Base-by-base conservation (phyloP, 306 rosid genomes). In the Alnus rubra region DNA sequence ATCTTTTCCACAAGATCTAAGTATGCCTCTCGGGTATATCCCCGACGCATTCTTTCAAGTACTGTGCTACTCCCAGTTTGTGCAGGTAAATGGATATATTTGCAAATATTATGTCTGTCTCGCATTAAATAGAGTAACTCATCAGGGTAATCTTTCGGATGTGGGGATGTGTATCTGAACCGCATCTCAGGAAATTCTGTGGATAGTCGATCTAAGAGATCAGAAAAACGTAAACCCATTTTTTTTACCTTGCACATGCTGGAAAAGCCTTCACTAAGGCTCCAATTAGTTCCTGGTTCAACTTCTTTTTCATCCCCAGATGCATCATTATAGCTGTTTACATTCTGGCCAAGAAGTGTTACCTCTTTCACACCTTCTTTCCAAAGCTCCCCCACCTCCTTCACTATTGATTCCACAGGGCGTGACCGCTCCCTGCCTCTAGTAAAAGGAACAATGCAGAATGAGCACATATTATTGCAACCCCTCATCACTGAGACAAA, bases 401-500 rank as follows among this genome's bases (percentile, higher is more conserved):
- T 85, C 82, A 88, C 98, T 35, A 93, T 87, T 58, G 99, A 95
- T 71, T 93, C 99, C 52, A 91, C 94, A 59, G 99, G 93, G 10
- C 97, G 99, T 0, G 99, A 90, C 5, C 98, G 85, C 84, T 95
- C 99, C 85, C 99, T 86, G 50, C 99, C 98, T 87, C 99, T 84
- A 7, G 98, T 96, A 74, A 91, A 93, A 72, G 99, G 98, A 68
- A 93, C 99, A 73, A 96, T 90, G 79, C 99, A 96, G 84, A 93
- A 96, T 1, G 98, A 96, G 79, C 98, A 93, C 99, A 96, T 96
- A 86, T 96, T 96, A 82, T 91, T 96, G 90, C 99, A 96, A 15
- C 99, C 97, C 84, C 99, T 93, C 99, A 95, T 95, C 69, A 93
- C 88, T 0, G 99, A 95, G 73, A 95, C 98, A 79, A 95, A 95